Evolutionary conservation across 352 stramenopile species (phyloP).

Genomic region (Pythium folliculosum): DNA sequence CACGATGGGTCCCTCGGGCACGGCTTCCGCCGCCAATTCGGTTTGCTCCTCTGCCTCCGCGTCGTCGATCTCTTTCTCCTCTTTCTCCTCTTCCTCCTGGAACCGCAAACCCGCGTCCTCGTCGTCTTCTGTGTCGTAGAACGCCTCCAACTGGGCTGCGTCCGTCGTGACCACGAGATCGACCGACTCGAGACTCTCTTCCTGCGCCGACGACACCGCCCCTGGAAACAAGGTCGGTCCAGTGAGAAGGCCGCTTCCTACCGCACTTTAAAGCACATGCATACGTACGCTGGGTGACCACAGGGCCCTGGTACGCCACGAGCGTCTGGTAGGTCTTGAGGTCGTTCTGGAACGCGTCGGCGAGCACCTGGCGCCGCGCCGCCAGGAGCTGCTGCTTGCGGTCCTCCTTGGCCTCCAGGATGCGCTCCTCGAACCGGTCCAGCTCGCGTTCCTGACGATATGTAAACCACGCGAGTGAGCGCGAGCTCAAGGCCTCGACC

Average conservation of each 20-base stretch:
- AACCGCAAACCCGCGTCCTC: slow-evolving; percentile 9
- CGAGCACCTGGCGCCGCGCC: slow-evolving; percentile 52
- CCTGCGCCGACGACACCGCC: slow-evolving; percentile 7
- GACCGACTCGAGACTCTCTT: slow-evolving; percentile 69
- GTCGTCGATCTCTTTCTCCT: slow-evolving; percentile 20
- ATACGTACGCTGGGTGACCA: slow-evolving; percentile 12
- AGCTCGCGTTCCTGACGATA: slow-evolving; percentile 62
- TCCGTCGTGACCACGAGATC: slow-evolving; percentile 72
- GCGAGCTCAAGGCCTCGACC: no score
- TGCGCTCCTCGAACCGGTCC: slow-evolving; percentile 64
- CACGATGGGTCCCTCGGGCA: background rate
- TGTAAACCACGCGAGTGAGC: no score
- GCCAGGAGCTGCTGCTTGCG: slow-evolving; percentile 60
- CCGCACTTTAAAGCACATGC: background rate
- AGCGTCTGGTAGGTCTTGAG: slow-evolving; percentile 82
- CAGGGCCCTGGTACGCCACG: slow-evolving; percentile 50
- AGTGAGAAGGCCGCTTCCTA: background rate
- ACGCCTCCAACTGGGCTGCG: slow-evolving; percentile 59
- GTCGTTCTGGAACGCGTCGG: slow-evolving; percentile 72
- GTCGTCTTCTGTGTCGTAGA: slow-evolving; percentile 70
- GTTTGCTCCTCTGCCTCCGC: background rate
- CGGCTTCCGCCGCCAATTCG: background rate
- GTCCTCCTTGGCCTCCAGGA: slow-evolving; percentile 66
- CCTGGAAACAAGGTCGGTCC: slow-evolving; percentile 7
- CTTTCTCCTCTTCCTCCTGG: slow-evolving; percentile 40